Evolutionary conservation across 2,329 filamentous ascomycete species (phyloP).

Genomic region (Trichoderma brevicompactum): DNA sequence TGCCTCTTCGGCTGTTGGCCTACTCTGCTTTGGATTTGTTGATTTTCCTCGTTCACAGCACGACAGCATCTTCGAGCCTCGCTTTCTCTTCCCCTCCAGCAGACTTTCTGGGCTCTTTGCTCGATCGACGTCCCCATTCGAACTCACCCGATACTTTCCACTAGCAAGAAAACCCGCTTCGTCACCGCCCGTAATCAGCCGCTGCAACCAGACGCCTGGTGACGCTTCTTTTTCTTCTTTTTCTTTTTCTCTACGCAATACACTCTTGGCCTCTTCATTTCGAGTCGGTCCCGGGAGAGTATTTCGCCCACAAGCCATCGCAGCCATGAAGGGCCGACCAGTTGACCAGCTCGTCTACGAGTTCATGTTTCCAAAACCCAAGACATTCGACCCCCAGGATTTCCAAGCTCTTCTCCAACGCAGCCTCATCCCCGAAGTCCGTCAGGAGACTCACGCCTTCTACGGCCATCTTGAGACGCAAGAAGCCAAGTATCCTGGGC

Average conservation of each 20-base stretch:
- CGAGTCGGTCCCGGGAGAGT: background rate
- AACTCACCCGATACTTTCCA: background rate
- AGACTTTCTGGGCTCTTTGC: background rate
- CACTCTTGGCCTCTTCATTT: background rate
- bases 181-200: background rate
- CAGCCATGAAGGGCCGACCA: conserved; percentile 70
- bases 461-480: conserved; percentile 79
- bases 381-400: conserved; percentile 68
- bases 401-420: conserved; percentile 73
- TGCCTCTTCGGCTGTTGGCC: background rate
- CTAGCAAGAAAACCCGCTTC: background rate
- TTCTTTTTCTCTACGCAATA: background rate
- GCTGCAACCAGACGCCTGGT: background rate
- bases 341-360: conserved; percentile 76
- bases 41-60: background rate
- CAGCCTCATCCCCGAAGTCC: conserved; percentile 75
- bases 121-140: background rate
- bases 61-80: background rate
- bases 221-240: background rate
- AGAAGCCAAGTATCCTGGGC: conserved; percentile 79
- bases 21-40: background rate
- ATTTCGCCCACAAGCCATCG: conserved; percentile 14
- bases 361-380: conserved; percentile 71
- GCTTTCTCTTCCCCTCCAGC: background rate
- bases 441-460: conserved; percentile 76